Base-by-base conservation (phyloP, 495 filamentous ascomycete species). In the Xanthoparmelia taractica region DNA sequence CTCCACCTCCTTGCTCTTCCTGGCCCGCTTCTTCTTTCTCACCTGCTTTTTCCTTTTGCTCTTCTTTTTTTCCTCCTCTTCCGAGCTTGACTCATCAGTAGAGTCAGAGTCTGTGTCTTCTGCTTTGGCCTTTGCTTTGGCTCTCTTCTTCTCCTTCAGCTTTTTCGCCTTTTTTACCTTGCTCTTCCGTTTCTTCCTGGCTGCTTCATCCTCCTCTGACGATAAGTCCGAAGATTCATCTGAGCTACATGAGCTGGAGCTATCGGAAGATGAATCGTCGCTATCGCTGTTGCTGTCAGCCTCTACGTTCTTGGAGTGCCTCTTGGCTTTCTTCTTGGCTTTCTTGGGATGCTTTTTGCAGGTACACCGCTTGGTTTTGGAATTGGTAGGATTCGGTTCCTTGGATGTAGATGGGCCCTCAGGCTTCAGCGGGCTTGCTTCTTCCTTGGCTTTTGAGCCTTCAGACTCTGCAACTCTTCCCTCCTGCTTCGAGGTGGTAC, bases 121-220 rank as follows among this genome's bases (percentile, higher is more conserved):
- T 25, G 74, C 76, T 34, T 68, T 71, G 23, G 68, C 66, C 57
- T 67, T 72, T 47, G 74, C 67, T 66, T 78, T 82, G 25, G 61
- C 64, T 63, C 75, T 78, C 70, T 74, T 80, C 56, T 73, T 70
- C 63, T 75, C 79, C 59, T 74, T 70, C 2, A 68, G 63, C 56
- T 77, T 79, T 60, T 76, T 79, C 8, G 78, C 71, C 33, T 80
- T 80, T 65, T 77, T 80, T 11, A 71, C 73, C 68, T 83, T 85
- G 33, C 75, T 70, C 61, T 81, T 84, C 25, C 76, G 73, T 58
- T 70, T 71, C 33, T 73, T 75, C 38, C 64, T 63, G 23, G 66
- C 65, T 10, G 43, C 60, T 45, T 76, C 77, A 10, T 74, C 73
- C 8, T 74, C 73, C 27, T 79, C 76, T n/a, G 63, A 63, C 2